Evolutionary conservation across 768 basidiomycete genomes (phyloP).

Genomic region (Auricularia heimuer): DNA sequence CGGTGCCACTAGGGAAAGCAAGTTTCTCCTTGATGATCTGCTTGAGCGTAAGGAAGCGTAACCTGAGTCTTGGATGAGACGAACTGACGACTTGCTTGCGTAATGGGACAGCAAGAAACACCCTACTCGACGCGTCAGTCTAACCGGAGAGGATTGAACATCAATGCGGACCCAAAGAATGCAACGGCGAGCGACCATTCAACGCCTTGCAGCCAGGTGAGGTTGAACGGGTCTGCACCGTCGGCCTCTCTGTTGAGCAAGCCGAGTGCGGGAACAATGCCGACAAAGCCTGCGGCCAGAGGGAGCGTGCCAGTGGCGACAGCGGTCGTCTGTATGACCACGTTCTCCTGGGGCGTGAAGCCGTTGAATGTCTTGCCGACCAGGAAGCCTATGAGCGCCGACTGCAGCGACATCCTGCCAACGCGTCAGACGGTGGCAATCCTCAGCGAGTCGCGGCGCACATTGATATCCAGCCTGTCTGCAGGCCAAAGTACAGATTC

Average conservation of each 20-base stretch:
- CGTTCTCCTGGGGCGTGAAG: slow-evolving; percentile 84
- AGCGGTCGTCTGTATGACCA: slow-evolving; percentile 90
- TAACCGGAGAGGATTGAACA: not conserved
- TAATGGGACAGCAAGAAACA: slow-evolving; percentile 92
- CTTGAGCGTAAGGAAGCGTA: not conserved
- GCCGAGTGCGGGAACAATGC: slow-evolving; percentile 83
- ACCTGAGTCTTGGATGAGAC: not conserved
- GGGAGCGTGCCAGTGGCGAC: slow-evolving; percentile 74
- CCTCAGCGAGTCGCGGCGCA: slow-evolving; percentile 24
- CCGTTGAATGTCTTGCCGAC: slow-evolving; percentile 41
- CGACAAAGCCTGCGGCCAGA: slow-evolving; percentile 74
- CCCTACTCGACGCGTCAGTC: slow-evolving; percentile 33
- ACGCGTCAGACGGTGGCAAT: slow-evolving; percentile 8
- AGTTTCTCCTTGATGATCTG: slow-evolving; percentile 93
- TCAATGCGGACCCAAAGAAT: slow-evolving; percentile 66
- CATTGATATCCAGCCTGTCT: slow-evolving; percentile 89
- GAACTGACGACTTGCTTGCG: slow-evolving; percentile 81
- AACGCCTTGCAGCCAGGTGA: slow-evolving; percentile 65
- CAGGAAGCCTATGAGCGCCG: slow-evolving; percentile 84
- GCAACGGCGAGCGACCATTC: slow-evolving; percentile 87
- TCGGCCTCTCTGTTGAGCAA: slow-evolving; percentile 67
- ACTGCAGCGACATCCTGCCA: slow-evolving; percentile 88
- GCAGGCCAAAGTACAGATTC: slow-evolving; percentile 79
- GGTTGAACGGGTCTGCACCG: slow-evolving; percentile 61
- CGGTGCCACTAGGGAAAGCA: slow-evolving; percentile 89